Percentiles rank a stretch among this genome's conserved stretches.
Conservation (phyloP, 352 stramenopile genomes). For the Plasmopara muralis region DNA sequence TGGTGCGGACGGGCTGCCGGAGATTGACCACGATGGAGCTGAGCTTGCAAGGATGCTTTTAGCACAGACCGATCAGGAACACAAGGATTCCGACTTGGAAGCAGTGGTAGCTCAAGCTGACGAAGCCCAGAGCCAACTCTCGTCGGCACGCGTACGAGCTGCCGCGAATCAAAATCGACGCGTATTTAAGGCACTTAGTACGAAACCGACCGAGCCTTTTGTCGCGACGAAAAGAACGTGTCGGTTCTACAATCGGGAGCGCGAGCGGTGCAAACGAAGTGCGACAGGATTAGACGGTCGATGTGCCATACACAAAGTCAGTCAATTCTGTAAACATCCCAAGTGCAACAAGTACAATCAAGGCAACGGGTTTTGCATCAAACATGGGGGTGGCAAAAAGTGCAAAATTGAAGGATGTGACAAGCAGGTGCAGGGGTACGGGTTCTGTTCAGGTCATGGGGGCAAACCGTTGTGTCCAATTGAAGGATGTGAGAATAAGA, state of each 20-base stretch:
- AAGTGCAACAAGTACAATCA: conserved; percentile 84
- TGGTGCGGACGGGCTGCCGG: conserved; percentile 42
- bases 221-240: conserved; percentile 41
- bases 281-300: conserved; percentile 67
- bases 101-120: conserved; percentile 16
- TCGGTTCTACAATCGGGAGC: conserved; percentile 69
- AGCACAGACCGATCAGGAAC: conserved; percentile 53
- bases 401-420: conserved; percentile 74
- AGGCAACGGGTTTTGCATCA: conserved; percentile 79
- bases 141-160: conserved; percentile 9
- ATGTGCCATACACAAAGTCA: conserved; percentile 77
- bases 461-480: conserved; percentile 72
- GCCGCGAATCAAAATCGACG: conserved; percentile 9
- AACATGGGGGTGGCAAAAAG: conserved; percentile 78
- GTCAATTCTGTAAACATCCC: conserved; percentile 74
- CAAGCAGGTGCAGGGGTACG: conserved; percentile 80
- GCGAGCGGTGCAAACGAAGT: conserved; percentile 50
- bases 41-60: conserved; percentile 71
- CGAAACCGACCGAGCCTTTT: conserved; percentile 15
- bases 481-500: conserved; percentile 74
- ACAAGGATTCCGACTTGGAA: conserved; percentile 19
- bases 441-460: conserved; percentile 78
- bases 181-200: conserved; percentile 6
- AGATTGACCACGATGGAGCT: conserved; percentile 61
- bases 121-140: conserved; percentile 21